Percentiles rank a stretch among this genome's conserved stretches.
Conservation (phyloP, 345 rosid species). For the Cardamine occulta region DNA sequence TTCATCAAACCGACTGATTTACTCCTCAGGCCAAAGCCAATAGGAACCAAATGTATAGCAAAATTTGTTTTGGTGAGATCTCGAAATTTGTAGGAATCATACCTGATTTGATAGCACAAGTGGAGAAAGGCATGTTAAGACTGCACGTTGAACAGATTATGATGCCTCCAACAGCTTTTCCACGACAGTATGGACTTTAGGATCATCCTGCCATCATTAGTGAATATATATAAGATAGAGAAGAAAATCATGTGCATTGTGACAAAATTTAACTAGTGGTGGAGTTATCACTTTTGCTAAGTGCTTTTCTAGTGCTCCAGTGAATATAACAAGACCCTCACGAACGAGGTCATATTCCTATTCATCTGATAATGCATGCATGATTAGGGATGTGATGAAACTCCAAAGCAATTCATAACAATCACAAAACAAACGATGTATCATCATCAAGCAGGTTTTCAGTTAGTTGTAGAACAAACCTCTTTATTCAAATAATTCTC, state of each 20-base stretch:
- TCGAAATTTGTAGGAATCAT: slow-evolving; percentile 40
- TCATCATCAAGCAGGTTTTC: neutral
- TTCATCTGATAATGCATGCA: slow-evolving; percentile 82
- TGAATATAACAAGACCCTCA: slow-evolving; percentile 96
- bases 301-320: slow-evolving; percentile 95
- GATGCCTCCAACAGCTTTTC: no score
- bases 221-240: slow-evolving; percentile 31
- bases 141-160: slow-evolving; percentile 86
- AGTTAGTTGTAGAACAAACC: slow-evolving; percentile 53
- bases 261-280: neutral
- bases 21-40: slow-evolving; percentile 7
- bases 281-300: slow-evolving; percentile 64
- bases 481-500: slow-evolving; percentile 92
- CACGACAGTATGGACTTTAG: slow-evolving; percentile 86
- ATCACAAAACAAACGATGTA: slow-evolving; percentile 17
- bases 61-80: slow-evolving; percentile 7
- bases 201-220: slow-evolving; percentile 77
- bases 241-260: neutral
- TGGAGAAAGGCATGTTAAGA: no score
- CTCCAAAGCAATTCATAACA: neutral
- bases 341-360: slow-evolving; percentile 92
- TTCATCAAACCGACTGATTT: slow-evolving; percentile 9
- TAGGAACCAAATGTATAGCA: slow-evolving; percentile 19
- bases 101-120: slow-evolving; percentile 64
- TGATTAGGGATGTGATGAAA: slow-evolving; percentile 34